phyloP scores from a whole-genome alignment of 2,329 filamentous ascomycete genomes.

The Plectosphaerella plurivora region DNA sequence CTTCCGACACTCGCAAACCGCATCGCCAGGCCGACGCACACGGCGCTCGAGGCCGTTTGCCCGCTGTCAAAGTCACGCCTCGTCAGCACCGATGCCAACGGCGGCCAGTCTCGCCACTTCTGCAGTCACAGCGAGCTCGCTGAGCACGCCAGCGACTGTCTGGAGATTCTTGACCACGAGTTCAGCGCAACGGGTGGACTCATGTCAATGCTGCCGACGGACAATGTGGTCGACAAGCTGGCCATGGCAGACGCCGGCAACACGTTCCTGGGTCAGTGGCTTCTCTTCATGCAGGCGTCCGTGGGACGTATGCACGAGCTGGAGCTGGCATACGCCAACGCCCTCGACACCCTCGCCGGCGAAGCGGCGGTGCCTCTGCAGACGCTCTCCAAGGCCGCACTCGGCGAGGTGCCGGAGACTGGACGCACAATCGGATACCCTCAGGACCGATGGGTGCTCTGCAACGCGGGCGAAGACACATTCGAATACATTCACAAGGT shows the following conservation, averaged over 20 bases:
- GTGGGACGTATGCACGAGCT: slow-evolving; percentile 52
- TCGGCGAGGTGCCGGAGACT: slow-evolving; percentile 37
- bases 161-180: slow-evolving; percentile 58
- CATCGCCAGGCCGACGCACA: slow-evolving; percentile 33
- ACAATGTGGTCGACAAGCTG: slow-evolving; percentile 24
- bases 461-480: slow-evolving; percentile 49
- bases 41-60: slow-evolving; percentile 37
- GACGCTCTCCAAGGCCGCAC: slow-evolving; percentile 47
- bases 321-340: slow-evolving; percentile 47
- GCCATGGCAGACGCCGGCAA: slow-evolving; percentile 40
- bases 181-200: slow-evolving; percentile 51
- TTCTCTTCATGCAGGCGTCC: slow-evolving; percentile 49
- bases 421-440: slow-evolving; percentile 49
- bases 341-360: slow-evolving; percentile 42
- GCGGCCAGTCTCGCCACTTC: slow-evolving; percentile 27
- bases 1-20: slow-evolving; percentile 42
- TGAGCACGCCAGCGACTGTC: slow-evolving; percentile 54
- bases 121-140: slow-evolving; percentile 44
- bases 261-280: slow-evolving; percentile 53
- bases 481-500: slow-evolving; percentile 39
- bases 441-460: slow-evolving; percentile 52
- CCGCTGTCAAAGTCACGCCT: slow-evolving; percentile 27
- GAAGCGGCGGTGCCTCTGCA: slow-evolving; percentile 47
- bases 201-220: slow-evolving; percentile 46
- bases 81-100: slow-evolving; percentile 13